Conservation (phyloP, 768 basidiomycete genomes). For the Russula brevipes region DNA sequence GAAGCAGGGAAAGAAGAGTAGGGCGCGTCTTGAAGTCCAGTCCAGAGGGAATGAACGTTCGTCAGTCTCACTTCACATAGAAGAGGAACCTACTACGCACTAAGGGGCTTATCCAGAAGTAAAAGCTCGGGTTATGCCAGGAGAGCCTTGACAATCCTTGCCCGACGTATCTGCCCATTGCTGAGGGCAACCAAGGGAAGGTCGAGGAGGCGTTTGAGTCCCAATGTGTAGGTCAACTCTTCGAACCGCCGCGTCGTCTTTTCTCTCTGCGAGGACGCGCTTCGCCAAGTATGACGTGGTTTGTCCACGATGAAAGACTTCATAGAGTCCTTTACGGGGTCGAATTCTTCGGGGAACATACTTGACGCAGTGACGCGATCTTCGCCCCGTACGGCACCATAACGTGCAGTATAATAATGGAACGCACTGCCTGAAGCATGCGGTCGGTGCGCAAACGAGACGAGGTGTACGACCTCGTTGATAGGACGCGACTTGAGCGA, state of each 20-base stretch:
- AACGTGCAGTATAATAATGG: slow-evolving; percentile 89
- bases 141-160: slow-evolving; percentile 75
- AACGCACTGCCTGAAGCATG: slow-evolving; percentile 63
- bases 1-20: slow-evolving; percentile 49
- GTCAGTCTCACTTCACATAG: background rate
- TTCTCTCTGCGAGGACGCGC: slow-evolving; percentile 21
- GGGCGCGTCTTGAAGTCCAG: slow-evolving; percentile 61
- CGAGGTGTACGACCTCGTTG: slow-evolving; percentile 50
- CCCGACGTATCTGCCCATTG: slow-evolving; percentile 88
- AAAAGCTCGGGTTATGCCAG: slow-evolving; percentile 66
- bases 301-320: slow-evolving; percentile 10
- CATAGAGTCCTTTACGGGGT: slow-evolving; percentile 5
- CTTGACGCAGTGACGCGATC: slow-evolving; percentile 74
- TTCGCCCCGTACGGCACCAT: slow-evolving; percentile 82
- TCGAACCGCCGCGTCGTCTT: slow-evolving; percentile 40
- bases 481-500: slow-evolving; percentile 31
- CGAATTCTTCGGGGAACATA: slow-evolving; percentile 38
- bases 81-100: slow-evolving; percentile 40
- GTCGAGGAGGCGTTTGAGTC: slow-evolving; percentile 62
- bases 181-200: slow-evolving; percentile 80
- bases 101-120: too few species aligned
- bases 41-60: slow-evolving; percentile 50
- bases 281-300: slow-evolving; percentile 17
- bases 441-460: slow-evolving; percentile 63
- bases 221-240: slow-evolving; percentile 50